A percentile compares a stretch with the other conserved stretches of the same genome.
These are phyloP conservation scores for Lojkania enalia DNA, from an alignment of 2,329 filamentous ascomycete genomes.

Conservation along the genomic window DNA sequence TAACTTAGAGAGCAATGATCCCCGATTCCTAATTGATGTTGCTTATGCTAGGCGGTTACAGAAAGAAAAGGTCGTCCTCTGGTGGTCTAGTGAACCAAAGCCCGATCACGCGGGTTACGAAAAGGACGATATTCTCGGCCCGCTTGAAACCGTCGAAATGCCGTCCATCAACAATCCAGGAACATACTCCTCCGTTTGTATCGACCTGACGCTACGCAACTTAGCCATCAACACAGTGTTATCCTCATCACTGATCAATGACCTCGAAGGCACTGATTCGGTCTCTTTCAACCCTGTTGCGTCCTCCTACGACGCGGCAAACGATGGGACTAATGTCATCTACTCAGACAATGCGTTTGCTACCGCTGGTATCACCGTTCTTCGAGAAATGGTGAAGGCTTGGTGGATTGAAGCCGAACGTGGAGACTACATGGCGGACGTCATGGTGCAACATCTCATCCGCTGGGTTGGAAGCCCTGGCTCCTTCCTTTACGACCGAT, in stretches of 20 bases:
- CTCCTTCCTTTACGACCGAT: slow-evolving; percentile 92
- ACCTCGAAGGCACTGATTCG: slow-evolving; percentile 86
- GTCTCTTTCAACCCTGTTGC: slow-evolving; percentile 80
- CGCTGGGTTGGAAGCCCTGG: slow-evolving; percentile 95
- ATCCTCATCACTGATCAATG: slow-evolving; percentile 94
- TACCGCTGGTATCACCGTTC: slow-evolving; percentile 84
- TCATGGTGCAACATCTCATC: slow-evolving; percentile 95
- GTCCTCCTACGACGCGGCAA: slow-evolving; percentile 60
- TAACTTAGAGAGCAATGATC: slow-evolving; percentile 93
- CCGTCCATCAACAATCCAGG: slow-evolving; percentile 90
- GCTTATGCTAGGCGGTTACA: slow-evolving; percentile 90
- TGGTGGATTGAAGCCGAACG: slow-evolving; percentile 97
- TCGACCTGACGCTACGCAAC: slow-evolving; percentile 91
- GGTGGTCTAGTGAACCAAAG: slow-evolving; percentile 87
- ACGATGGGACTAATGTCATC: slow-evolving; percentile 69
- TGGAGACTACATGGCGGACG: slow-evolving; percentile 91
- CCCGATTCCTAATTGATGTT: slow-evolving; percentile 92
- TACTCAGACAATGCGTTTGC: slow-evolving; percentile 90
- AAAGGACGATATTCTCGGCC: slow-evolving; percentile 81
- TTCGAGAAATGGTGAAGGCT: slow-evolving; percentile 96
- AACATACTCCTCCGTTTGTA: slow-evolving; percentile 93
- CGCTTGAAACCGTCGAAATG: slow-evolving; percentile 87
- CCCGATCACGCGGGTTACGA: slow-evolving; percentile 97
- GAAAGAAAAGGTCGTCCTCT: slow-evolving; percentile 89
- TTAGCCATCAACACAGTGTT: slow-evolving; percentile 97